Evolutionary conservation across 768 basidiomycete species (phyloP), one percentile per base, ranked within the genome.

Genomic region (Russula griseocarnosa): DNA sequence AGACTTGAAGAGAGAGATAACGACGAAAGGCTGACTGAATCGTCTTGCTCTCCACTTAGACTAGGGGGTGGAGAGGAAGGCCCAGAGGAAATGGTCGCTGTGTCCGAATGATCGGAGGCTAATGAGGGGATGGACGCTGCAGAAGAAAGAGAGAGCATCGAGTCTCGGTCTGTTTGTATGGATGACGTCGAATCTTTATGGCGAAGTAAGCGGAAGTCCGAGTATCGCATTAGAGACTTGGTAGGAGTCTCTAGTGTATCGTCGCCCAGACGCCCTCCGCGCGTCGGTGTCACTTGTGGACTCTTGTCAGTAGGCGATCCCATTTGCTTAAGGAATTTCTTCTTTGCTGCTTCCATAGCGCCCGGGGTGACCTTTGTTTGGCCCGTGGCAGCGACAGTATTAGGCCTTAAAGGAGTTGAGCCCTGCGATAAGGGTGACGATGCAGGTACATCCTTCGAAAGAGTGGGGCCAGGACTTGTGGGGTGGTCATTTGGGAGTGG

Each of bases 301-400:
- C 44, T 58, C 56, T 59, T 69, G 42, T 55, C 70, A 61, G 18
- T 69, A 66, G 76, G 72, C 10, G 75, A 68, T 26, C 65, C 55
- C 3, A 66, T 67, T 67, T 74, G 76, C 54, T 71, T 72, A 58
- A 84, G 72, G 67, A 86, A 81, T 46, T 84, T 76, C 67, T 74
- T 78, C 73, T 86, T 88, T 83, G 87, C 84, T 68, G 85, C 82
- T 70, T 86, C 81, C 52, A 86, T 76, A 2, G 83, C 83, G 26
- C 83, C 82, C 30, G 75, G 70, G 7, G 80, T 79, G 8, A 79
- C 76, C 69, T 62, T 70, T n/a, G 30, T 61, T 30, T 69, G 62
- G 22, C 30, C 55, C 47, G 44, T 59, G 10, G 54, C 52, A 16
- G 22, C 32, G 28, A 14, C n/a, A 2, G 30, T 8, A 47, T 34